Evolutionary conservation across 768 basidiomycete species (phyloP).

Genomic region (Panaeolus papilionaceus): DNA sequence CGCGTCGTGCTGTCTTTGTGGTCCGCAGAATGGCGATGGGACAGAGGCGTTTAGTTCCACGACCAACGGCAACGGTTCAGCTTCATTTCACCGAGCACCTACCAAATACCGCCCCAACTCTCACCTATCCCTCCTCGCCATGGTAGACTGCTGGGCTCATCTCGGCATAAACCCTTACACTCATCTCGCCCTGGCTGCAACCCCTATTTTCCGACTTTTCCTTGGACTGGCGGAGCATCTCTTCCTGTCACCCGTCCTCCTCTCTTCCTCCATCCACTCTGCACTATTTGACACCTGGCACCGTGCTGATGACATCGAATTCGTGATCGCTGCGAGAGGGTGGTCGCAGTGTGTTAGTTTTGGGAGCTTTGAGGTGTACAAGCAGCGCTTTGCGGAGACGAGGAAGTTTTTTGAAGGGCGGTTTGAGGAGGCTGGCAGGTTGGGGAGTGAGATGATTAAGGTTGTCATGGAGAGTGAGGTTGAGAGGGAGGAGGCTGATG

Average conservation of each 20-base stretch:
- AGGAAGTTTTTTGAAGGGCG: slow-evolving; percentile 82
- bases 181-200: slow-evolving; percentile 92
- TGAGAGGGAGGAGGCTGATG: slow-evolving; percentile 33
- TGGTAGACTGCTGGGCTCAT: slow-evolving; percentile 98
- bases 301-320: slow-evolving; percentile 91
- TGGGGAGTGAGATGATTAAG: slow-evolving; percentile 91
- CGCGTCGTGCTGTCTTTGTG: slow-evolving; percentile 19
- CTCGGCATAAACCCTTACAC: slow-evolving; percentile 88
- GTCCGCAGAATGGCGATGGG: slow-evolving; percentile 19
- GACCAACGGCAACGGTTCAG: not conserved
- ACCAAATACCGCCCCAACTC: slow-evolving; percentile 71
- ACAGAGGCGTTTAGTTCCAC: not conserved
- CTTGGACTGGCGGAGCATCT: slow-evolving; percentile 97
- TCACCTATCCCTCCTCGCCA: slow-evolving; percentile 92
- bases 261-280: slow-evolving; percentile 61
- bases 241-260: slow-evolving; percentile 69
- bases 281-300: slow-evolving; percentile 80
- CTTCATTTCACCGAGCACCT: slow-evolving; percentile 42
- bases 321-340: slow-evolving; percentile 89
- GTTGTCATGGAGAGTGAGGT: slow-evolving; percentile 74
- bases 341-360: slow-evolving; percentile 97
- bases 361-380: slow-evolving; percentile 90
- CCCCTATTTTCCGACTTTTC: slow-evolving; percentile 95
- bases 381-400: slow-evolving; percentile 79
- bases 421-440: slow-evolving; percentile 83